Conservation (phyloP, 768 basidiomycete species). For the Termitomyces sp. region DNA sequence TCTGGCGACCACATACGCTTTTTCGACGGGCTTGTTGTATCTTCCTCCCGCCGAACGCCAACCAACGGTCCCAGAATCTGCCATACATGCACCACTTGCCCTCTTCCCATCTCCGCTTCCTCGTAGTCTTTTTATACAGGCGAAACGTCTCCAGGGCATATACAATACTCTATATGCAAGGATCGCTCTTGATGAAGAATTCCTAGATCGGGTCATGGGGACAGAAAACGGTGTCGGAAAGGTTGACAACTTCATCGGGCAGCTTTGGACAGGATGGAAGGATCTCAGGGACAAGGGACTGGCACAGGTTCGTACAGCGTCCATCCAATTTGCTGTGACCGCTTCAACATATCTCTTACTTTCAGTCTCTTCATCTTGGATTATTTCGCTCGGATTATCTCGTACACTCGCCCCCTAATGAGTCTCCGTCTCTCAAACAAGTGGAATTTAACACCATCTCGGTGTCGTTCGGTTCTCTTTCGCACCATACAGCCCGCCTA, state of each 20-base stretch:
- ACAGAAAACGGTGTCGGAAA: slow-evolving; percentile 68
- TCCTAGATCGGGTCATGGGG: slow-evolving; percentile 84
- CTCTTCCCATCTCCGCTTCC: slow-evolving; percentile 89
- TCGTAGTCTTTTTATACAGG: slow-evolving; percentile 58
- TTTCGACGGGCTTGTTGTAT: slow-evolving; percentile 82
- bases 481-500: slow-evolving; percentile 59
- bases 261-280: slow-evolving; percentile 87
- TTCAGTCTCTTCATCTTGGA: slow-evolving; percentile 79
- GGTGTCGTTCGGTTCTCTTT: slow-evolving; percentile 81
- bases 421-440: slow-evolving; percentile 64
- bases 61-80: slow-evolving; percentile 53
- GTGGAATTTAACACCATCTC: slow-evolving; percentile 99
- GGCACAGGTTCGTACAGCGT: slow-evolving; percentile 30
- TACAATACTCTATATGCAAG: slow-evolving; percentile 88
- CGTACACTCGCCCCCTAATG: slow-evolving; percentile 50
- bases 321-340: not conserved
- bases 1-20: slow-evolving; percentile 75
- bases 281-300: slow-evolving; percentile 58
- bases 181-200: slow-evolving; percentile 71
- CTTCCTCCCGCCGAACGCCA: slow-evolving; percentile 54
- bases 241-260: slow-evolving; percentile 83
- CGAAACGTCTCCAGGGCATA: slow-evolving; percentile 58
- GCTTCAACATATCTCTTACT: not conserved
- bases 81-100: slow-evolving; percentile 87
- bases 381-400: slow-evolving; percentile 95